Conservation (phyloP, 1,284 basidiomycete genomes). For the Leucoagaricus sp. region DNA sequence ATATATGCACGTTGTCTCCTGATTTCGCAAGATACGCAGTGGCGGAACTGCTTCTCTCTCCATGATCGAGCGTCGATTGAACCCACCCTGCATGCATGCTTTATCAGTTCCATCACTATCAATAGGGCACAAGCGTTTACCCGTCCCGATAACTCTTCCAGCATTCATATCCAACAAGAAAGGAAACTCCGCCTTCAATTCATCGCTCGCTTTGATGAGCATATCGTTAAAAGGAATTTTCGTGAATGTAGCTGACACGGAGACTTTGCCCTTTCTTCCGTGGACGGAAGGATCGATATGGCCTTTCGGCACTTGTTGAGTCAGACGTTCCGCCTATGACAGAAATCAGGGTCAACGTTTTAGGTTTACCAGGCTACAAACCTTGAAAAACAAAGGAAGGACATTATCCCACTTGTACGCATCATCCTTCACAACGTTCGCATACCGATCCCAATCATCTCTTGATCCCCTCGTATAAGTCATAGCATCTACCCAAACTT, state of each 20-base stretch:
- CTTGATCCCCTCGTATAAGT: constrained; percentile 12
- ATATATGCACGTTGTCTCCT: constrained; percentile 40
- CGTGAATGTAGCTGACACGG: constrained; percentile 3
- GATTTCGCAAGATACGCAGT: constrained; percentile 37
- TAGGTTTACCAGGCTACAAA: background rate
- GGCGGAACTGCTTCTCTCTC: constrained; percentile 39
- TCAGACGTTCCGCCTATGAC: background rate
- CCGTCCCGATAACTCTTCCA: constrained; percentile 31
- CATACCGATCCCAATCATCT: constrained; percentile 14
- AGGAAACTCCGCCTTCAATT: constrained; percentile 24
- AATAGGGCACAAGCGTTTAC: constrained; percentile 9
- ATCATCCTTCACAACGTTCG: background rate
- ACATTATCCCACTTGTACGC: constrained; percentile 7
- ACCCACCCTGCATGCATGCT: constrained; percentile 1
- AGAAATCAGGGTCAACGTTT: too few species aligned
- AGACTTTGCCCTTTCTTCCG: constrained; percentile 1
- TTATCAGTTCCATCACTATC: background rate
- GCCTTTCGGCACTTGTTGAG: background rate
- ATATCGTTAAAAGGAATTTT: constrained; percentile 2
- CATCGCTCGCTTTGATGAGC: constrained; percentile 2
- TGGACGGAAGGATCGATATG: constrained; percentile 16
- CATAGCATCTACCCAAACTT: constrained; percentile 7
- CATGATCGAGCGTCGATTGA: constrained; percentile 24
- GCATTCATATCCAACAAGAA: constrained; percentile 32
- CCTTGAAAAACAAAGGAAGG: background rate